These are phyloP conservation scores for Eucalyptus tenuipes DNA, from an alignment of 345 rosid genomes.

Conservation along the genomic window DNA sequence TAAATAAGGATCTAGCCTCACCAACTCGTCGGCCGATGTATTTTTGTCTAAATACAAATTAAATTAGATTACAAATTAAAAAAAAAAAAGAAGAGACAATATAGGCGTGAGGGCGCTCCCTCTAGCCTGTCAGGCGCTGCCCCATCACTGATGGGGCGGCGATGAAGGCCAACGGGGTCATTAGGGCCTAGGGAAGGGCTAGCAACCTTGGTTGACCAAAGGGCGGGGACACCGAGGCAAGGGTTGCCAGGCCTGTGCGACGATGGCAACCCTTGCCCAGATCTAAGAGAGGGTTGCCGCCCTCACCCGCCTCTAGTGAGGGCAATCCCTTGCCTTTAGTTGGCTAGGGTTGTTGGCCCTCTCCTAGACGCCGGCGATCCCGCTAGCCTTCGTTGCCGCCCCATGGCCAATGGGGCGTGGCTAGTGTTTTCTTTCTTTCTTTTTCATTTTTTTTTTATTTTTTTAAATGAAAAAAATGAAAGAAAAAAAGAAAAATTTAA, in stretches of 20 bases:
- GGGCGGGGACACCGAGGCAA: rapidly evolving
- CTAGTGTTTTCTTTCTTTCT: too few species aligned
- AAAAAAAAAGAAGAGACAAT: too few species aligned
- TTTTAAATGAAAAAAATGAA: too few species aligned
- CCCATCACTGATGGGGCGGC: rapidly evolving
- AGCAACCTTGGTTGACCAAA: rapidly evolving
- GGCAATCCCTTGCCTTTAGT: rapidly evolving
- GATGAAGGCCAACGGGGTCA: rapidly evolving
- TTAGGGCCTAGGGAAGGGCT: rapidly evolving
- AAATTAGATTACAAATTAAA: too few species aligned
- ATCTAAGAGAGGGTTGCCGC: rapidly evolving
- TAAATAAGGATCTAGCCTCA: too few species aligned
- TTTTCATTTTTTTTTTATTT: too few species aligned
- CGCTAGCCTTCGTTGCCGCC: rapidly evolving
- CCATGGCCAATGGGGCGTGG: rapidly evolving
- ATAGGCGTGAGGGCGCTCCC: too few species aligned
- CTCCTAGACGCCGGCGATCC: rapidly evolving
- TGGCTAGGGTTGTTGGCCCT: rapidly evolving
- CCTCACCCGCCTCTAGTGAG: rapidly evolving
- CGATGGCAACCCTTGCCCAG: rapidly evolving
- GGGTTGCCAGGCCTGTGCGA: rapidly evolving
- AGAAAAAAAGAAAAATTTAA: rapidly evolving
- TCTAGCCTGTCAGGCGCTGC: rapidly evolving
- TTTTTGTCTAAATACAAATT: too few species aligned
- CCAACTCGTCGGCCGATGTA: rapidly evolving